Percentiles rank a stretch among this genome's conserved stretches.
These are phyloP conservation scores for Paspalum vaginatum DNA, from an alignment of 176 grass and related monocot genomes.

Conservation along the genomic window DNA sequence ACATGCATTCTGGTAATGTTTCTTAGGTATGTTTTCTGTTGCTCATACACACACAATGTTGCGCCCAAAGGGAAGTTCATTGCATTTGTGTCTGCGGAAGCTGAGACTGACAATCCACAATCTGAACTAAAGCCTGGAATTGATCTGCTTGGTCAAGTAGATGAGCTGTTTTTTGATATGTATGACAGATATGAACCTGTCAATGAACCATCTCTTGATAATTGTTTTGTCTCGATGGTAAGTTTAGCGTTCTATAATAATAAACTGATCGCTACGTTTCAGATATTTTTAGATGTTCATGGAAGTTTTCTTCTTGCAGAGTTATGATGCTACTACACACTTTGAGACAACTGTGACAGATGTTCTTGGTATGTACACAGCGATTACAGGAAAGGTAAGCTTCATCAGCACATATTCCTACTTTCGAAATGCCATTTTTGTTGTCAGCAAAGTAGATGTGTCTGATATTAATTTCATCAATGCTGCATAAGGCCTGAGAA, in stretches of 20 bases:
- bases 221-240: conserved; percentile 87
- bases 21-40: conserved; percentile 92
- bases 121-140: conserved; percentile 75
- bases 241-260: conserved; percentile 15
- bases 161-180: conserved; percentile 87
- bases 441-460: background rate
- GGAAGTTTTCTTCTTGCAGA: conserved; percentile 54
- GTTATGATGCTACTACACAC: conserved; percentile 87
- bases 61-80: conserved; percentile 85
- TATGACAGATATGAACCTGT: conserved; percentile 82
- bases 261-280: background rate
- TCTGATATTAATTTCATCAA: background rate
- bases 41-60: conserved; percentile 87
- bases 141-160: conserved; percentile 80
- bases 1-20: conserved; percentile 38
- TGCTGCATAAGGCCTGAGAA: background rate
- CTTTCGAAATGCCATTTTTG: background rate
- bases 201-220: conserved; percentile 84
- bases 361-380: conserved; percentile 81
- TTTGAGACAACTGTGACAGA: conserved; percentile 88
- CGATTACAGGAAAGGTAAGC: conserved; percentile 86
- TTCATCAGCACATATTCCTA: conserved; percentile 3
- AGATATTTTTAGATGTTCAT: conserved; percentile 16
- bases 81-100: conserved; percentile 90
- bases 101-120: conserved; percentile 68